A percentile compares a stretch with the other conserved stretches of the same genome.
Evolutionary conservation across 805 yeast species (phyloP).

Genomic region (Saccharomyces mikatae): DNA sequence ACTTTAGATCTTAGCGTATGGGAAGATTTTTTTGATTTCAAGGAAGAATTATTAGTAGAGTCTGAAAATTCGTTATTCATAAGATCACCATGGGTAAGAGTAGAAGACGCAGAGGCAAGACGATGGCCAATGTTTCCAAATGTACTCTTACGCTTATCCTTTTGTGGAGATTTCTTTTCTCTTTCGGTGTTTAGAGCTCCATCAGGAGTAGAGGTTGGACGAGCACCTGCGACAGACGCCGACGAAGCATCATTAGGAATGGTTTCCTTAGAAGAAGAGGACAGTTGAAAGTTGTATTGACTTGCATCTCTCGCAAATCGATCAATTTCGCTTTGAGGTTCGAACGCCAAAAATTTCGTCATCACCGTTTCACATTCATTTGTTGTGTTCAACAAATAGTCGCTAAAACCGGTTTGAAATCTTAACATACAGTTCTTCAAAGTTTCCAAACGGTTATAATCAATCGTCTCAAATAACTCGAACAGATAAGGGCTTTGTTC

Average conservation of each 20-base stretch:
- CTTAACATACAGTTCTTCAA: conserved; percentile 60
- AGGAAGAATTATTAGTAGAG: conserved; percentile 24
- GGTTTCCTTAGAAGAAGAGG: background rate
- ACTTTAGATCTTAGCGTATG: conserved; percentile 54
- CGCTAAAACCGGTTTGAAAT: conserved; percentile 54
- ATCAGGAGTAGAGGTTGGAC: background rate
- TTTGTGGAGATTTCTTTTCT: conserved; percentile 1
- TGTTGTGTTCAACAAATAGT: conserved; percentile 39
- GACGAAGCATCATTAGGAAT: conserved; percentile 1
- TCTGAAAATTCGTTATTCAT: conserved; percentile 28
- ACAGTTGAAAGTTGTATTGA: conserved; percentile 16
- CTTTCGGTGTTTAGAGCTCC: background rate
- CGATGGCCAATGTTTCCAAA: conserved; percentile 22
- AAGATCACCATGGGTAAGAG: conserved; percentile 27
- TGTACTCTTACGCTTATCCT: conserved; percentile 21
- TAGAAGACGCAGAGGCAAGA: conserved; percentile 21
- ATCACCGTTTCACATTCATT: conserved; percentile 54
- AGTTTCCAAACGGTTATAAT: conserved; percentile 50
- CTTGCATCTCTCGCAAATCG: conserved; percentile 43
- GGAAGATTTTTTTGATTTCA: conserved; percentile 26
- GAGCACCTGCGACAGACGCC: background rate
- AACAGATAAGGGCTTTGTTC: conserved; percentile 69
- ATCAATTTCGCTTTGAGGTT: conserved; percentile 51
- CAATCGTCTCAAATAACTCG: conserved; percentile 66
- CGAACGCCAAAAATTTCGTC: conserved; percentile 56